Evolutionary conservation across 768 basidiomycete genomes (phyloP).

Genomic region (Glaciozyma antarctica): DNA sequence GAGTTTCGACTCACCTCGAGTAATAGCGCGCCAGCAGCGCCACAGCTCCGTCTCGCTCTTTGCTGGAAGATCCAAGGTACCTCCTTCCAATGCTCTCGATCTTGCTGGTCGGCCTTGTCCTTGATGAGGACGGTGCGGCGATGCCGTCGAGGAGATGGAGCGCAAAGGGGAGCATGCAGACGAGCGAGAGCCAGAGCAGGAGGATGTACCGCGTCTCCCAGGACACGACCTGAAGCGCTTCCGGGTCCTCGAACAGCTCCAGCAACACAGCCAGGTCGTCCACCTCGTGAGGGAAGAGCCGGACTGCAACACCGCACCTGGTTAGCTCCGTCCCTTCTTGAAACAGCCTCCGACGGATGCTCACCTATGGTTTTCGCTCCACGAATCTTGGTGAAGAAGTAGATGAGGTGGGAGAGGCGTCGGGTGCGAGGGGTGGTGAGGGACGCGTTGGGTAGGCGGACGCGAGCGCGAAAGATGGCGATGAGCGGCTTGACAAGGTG

Average conservation of each 20-base stretch:
- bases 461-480: constrained; percentile 51
- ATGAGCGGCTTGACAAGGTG: constrained; percentile 66
- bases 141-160: constrained; percentile 45
- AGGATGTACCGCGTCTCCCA: constrained; percentile 80
- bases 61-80: constrained; percentile 58
- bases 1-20: constrained; percentile 41
- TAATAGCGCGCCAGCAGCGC: constrained; percentile 72
- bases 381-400: constrained; percentile 73
- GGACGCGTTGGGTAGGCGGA: constrained; percentile 37
- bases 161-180: constrained; percentile 88
- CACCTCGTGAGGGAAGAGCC: constrained; percentile 88
- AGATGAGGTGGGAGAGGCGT: constrained; percentile 56
- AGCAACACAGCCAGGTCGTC: constrained; percentile 68
- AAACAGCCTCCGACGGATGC: constrained; percentile 36
- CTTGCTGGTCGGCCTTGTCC: constrained; percentile 33
- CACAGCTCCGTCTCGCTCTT: constrained; percentile 76
- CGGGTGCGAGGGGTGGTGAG: constrained; percentile 43
- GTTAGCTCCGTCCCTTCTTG: not conserved
- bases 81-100: constrained; percentile 46
- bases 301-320: constrained; percentile 48
- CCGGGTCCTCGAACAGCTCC: constrained; percentile 39
- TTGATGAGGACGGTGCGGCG: constrained; percentile 38
- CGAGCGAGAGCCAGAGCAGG: constrained; percentile 85
- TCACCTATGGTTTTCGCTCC: constrained; percentile 85
- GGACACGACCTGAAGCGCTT: constrained; percentile 37